Percentiles rank a stretch among this genome's conserved stretches.
These are phyloP conservation scores for Podaxis rugospora DNA, from an alignment of 768 basidiomycete genomes.

Conservation along the genomic window DNA sequence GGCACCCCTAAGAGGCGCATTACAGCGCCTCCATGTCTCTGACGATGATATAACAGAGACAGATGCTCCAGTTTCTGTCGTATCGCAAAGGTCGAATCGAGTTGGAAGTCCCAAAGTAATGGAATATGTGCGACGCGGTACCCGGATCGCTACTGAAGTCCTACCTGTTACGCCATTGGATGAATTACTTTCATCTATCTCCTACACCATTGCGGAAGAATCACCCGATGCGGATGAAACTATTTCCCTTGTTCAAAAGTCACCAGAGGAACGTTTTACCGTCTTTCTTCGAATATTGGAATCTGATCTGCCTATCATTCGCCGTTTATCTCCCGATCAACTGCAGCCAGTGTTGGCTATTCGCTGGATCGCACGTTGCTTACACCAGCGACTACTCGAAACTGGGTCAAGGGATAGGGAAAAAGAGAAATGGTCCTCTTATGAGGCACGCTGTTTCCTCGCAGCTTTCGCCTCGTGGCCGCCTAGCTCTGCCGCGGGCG, in stretches of 20 bases:
- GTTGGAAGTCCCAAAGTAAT: slow-evolving; percentile 25
- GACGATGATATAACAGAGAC: slow-evolving; percentile 26
- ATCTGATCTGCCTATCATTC: slow-evolving; percentile 48
- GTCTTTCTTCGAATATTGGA: slow-evolving; percentile 52
- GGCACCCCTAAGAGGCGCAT: slow-evolving; percentile 64
- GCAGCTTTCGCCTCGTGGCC: slow-evolving; percentile 37
- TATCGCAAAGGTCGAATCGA: slow-evolving; percentile 24
- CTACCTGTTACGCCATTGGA: slow-evolving; percentile 47
- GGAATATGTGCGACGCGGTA: slow-evolving; percentile 70
- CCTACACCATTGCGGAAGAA: slow-evolving; percentile 17
- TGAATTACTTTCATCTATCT: slow-evolving; percentile 40
- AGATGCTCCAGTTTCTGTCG: slow-evolving; percentile 28
- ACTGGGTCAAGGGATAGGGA: slow-evolving; percentile 52
- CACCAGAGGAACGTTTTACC: slow-evolving; percentile 45
- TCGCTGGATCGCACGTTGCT: slow-evolving; percentile 54
- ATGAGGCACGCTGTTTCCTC: slow-evolving; percentile 59
- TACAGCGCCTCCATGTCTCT: slow-evolving; percentile 51
- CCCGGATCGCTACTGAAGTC: slow-evolving; percentile 55
- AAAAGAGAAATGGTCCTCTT: slow-evolving; percentile 64
- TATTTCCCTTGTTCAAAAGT: slow-evolving; percentile 43
- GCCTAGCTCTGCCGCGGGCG: not conserved
- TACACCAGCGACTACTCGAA: slow-evolving; percentile 50
- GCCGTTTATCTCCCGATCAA: slow-evolving; percentile 39
- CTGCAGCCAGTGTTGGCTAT: slow-evolving; percentile 51
- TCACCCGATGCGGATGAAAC: slow-evolving; percentile 26